A percentile compares a stretch with the other conserved stretches of the same genome.
Conservation (phyloP, 1,139 yeast species). For the Debaryomycetaceae sp. region DNA sequence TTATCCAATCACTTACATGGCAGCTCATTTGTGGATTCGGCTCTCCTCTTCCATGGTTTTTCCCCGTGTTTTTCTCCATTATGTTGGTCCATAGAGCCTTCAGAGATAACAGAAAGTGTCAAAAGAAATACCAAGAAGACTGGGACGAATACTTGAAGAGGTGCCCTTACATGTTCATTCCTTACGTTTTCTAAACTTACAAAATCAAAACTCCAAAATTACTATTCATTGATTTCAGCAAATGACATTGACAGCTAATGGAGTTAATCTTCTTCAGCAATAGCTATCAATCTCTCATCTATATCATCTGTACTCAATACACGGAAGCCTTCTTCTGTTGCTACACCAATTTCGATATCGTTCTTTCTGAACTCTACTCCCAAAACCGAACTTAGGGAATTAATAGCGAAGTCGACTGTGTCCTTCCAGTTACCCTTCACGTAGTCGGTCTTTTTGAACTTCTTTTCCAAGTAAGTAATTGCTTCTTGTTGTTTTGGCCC, state of each 20-base stretch:
- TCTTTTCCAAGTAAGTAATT: conserved; percentile 85
- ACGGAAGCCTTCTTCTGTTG: conserved; percentile 66
- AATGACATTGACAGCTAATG: no score
- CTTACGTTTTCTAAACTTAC: conserved; percentile 61
- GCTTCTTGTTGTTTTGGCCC: conserved; percentile 99
- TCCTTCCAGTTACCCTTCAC: conserved; percentile 85
- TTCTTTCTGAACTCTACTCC: conserved; percentile 92
- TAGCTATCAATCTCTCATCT: conserved; percentile 87
- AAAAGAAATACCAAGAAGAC: conserved; percentile 84
- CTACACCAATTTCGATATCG: conserved; percentile 92
- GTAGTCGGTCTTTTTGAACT: conserved; percentile 70
- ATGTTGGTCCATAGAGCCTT: conserved; percentile 85
- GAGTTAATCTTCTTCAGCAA: conserved; percentile 95
- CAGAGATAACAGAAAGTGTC: conserved; percentile 84
- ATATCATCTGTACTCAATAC: conserved; percentile 79
- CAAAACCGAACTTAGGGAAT: conserved; percentile 77
- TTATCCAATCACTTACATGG: conserved; percentile 85
- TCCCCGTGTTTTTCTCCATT: conserved; percentile 83
- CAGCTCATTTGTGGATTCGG: conserved; percentile 84
- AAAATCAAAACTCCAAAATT: not conserved
- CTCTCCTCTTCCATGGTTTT: conserved; percentile 94
- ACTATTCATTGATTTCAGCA: not conserved
- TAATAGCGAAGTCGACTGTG: conserved; percentile 86
- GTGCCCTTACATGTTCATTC: conserved; percentile 91
- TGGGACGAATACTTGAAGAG: conserved; percentile 84